Base-by-base conservation (phyloP, 306 rosid species). In the Nissolia schottii region DNA sequence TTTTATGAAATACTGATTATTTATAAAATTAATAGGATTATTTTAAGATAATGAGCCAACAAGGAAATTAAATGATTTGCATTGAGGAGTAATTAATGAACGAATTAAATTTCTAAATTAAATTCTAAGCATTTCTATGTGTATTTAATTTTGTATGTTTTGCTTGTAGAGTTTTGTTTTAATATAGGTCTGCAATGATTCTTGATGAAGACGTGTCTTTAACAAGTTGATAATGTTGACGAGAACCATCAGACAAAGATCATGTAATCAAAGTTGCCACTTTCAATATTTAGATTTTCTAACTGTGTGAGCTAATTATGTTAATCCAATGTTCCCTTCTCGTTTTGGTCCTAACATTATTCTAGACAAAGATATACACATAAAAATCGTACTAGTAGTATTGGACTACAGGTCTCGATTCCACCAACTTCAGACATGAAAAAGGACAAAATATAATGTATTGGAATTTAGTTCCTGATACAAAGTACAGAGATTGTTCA, bases 401-500 rank as follows among this genome's bases (percentile, higher is more conserved):
- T n/a, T n/a, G n/a, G n/a, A n/a, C n/a, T n/a, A n/a, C n/a, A n/a
- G n/a, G n/a, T 41, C 49, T 75, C 55, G 70, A 48, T 71, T 35
- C 29, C 45, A 75, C 75, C 77, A 20, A 73, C 77, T 73, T 25
- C 43, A 62, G 70, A 81, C 79, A 66, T 25, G 43, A 40, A 14
- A 77, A 64, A 67, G 63, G 67, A 68, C 70, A 67, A 77, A 34
- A 15, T 0, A 0, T 22, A 34, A 15, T 0, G 1, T 22, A n/a
- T 37, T 73, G 77, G 80, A 73, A 45, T 82, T 62, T 78, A 69
- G 86, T 25, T 64, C 54, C 20, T 4, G 24, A 45, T 68, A 31
- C 71, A 29, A 56, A 46, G 76, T 28, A 70, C 64, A 73, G 18
- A 62, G 3, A 29, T 41, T 62, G 63, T 73, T 46, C 10, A 16